Percentiles rank a stretch among this genome's conserved stretches.
phyloP scores from a whole-genome alignment of 371 early-diverging fungal species.

The Entomophthora muscae region DNA sequence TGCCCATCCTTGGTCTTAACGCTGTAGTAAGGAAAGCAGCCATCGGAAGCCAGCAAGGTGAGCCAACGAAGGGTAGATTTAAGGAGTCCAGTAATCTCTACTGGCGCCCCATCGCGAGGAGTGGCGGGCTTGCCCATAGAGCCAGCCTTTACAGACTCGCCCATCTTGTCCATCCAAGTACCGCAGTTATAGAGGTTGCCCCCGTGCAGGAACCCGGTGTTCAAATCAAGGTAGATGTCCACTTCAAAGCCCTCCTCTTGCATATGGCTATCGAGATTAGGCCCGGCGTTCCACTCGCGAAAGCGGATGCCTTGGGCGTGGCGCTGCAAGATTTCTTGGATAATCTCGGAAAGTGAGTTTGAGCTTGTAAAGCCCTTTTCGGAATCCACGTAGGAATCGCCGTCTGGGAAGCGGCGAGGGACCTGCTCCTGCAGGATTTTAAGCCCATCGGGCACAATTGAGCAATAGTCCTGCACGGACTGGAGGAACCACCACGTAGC shows the following conservation, averaged over 20 bases:
- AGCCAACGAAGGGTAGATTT: constrained; percentile 77
- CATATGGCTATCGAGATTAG: constrained; percentile 80
- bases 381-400: constrained; percentile 49
- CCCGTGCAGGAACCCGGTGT: constrained; percentile 65
- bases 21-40: constrained; percentile 24
- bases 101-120: constrained; percentile 77
- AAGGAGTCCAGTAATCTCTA: constrained; percentile 80
- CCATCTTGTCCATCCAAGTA: constrained; percentile 99
- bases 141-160: constrained; percentile 79
- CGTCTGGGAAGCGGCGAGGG: constrained; percentile 63
- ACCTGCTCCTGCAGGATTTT: constrained; percentile 51
- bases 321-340: constrained; percentile 79
- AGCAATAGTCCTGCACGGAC: constrained; percentile 74
- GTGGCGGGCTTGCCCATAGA: constrained; percentile 83
- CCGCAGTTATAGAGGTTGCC: constrained; percentile 92
- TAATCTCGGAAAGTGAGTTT: constrained; percentile 57
- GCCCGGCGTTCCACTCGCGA: constrained; percentile 89
- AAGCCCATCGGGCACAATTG: constrained; percentile 49
- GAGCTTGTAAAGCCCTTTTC: constrained; percentile 32
- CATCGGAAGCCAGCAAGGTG: constrained; percentile 22
- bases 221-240: constrained; percentile 42
- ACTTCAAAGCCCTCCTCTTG: constrained; percentile 74
- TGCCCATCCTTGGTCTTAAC: constrained; percentile 15
- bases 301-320: constrained; percentile 88
- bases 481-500: constrained; percentile 93